phyloP scores from a whole-genome alignment of 805 yeast species.

The Vanderwaltozyma verrucispora region DNA sequence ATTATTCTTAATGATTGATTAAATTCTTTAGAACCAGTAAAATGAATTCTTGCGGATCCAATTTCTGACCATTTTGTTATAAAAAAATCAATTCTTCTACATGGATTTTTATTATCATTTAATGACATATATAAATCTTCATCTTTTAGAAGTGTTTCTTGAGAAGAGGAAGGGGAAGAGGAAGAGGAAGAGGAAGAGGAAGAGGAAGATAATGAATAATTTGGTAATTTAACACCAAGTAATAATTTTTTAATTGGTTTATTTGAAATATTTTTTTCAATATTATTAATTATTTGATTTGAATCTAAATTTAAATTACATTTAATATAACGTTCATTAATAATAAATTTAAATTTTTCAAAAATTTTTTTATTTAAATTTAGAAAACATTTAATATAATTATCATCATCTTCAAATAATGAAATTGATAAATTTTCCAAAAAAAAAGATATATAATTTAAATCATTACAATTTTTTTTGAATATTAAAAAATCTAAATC shows the following conservation, averaged over 20 bases:
- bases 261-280: neutral
- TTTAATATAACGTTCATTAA: constrained; percentile 7
- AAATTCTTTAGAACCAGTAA: constrained; percentile 25
- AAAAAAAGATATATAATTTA: constrained; percentile 10
- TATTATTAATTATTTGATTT: too few species aligned
- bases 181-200: too few species aligned
- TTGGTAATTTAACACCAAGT: constrained; percentile 14
- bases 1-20: constrained; percentile 21
- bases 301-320: constrained; percentile 4
- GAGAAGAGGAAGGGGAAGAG: too few species aligned
- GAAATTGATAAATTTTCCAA: constrained; percentile 14
- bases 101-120: constrained; percentile 9
- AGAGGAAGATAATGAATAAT: neutral
- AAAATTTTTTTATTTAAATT: constrained; percentile 11
- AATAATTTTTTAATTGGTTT: constrained; percentile 7
- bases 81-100: constrained; percentile 26
- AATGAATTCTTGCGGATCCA: constrained; percentile 26
- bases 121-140: constrained; percentile 18
- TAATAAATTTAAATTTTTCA: constrained; percentile 4
- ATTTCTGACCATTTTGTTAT: constrained; percentile 23
- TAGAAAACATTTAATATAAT: constrained; percentile 20
- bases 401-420: constrained; percentile 10
- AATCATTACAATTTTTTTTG: constrained; percentile 18
- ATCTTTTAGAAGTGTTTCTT: constrained; percentile 6
- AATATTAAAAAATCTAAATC: constrained; percentile 26